A percentile compares a stretch with the other conserved stretches of the same genome.
Conservation (phyloP, 108 stramenopile species). For the Thalassiosira profunda region DNA sequence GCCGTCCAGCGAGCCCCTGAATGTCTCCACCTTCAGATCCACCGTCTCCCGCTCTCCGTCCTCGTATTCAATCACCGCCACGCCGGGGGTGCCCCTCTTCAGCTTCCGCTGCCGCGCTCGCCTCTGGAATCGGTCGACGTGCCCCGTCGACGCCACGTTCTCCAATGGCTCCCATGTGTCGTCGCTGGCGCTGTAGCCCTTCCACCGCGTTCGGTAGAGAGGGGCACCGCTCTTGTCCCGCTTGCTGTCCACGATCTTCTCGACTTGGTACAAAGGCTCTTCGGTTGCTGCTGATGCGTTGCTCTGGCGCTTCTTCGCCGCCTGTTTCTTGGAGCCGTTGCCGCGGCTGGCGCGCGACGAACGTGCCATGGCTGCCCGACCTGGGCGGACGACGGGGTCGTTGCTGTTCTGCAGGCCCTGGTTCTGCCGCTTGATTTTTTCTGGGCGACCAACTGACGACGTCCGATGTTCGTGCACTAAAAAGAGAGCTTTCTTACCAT, state of each 20-base stretch:
- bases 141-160: conserved; percentile 33
- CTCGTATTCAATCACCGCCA: conserved; percentile 42
- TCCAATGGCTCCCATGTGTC: conserved; percentile 43
- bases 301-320: background rate
- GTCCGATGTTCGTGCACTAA: too few species aligned
- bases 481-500: too few species aligned
- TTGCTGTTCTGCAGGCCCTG: too few species aligned
- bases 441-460: too few species aligned
- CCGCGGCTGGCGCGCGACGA: too few species aligned
- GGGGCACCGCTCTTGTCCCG: conserved; percentile 5
- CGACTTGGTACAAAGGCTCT: conserved; percentile 17
- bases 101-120: conserved; percentile 11
- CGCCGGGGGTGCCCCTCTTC: conserved; percentile 14
- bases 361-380: too few species aligned
- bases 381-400: background rate
- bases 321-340: background rate
- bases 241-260: conserved; percentile 22
- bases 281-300: conserved; percentile 4
- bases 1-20: conserved; percentile 17
- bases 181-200: conserved; percentile 26
- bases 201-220: conserved; percentile 25
- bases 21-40: conserved; percentile 34
- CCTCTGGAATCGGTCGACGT: conserved; percentile 40
- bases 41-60: conserved; percentile 36
- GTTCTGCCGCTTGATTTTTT: too few species aligned